Conservation (phyloP, 129 eudicot species). For the Rutidosis leptorrhynchoides region DNA sequence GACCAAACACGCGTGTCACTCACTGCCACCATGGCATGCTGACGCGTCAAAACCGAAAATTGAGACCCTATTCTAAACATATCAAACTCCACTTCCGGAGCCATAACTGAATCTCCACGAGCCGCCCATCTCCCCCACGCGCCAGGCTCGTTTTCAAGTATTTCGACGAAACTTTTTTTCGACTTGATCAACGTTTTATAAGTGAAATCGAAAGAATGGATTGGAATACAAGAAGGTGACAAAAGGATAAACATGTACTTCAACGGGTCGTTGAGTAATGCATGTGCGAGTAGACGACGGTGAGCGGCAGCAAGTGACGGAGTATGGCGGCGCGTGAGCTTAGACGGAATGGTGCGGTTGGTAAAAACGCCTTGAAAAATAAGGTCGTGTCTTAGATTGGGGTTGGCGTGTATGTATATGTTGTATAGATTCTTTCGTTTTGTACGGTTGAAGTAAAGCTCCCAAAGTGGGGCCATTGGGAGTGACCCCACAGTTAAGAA, state of each 20-base stretch:
- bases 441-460: slow-evolving; percentile 53
- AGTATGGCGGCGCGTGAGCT: slow-evolving; percentile 71
- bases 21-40: slow-evolving; percentile 58
- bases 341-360: slow-evolving; percentile 60
- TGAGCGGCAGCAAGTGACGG: slow-evolving; percentile 59
- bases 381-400: slow-evolving; percentile 37
- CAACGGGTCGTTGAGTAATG: slow-evolving; percentile 59
- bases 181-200: slow-evolving; percentile 41
- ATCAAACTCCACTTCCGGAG: slow-evolving; percentile 57
- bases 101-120: slow-evolving; percentile 78
- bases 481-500: slow-evolving; percentile 65
- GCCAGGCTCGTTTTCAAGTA: slow-evolving; percentile 46
- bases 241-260: slow-evolving; percentile 70
- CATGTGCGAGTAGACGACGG: slow-evolving; percentile 64
- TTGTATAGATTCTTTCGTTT: slow-evolving; percentile 43
- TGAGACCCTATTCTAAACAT: slow-evolving; percentile 83
- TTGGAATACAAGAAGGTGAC: slow-evolving; percentile 75
- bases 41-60: slow-evolving; percentile 66
- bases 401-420: slow-evolving; percentile 75
- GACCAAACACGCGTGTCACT: slow-evolving; percentile 67
- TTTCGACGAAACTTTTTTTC: slow-evolving; percentile 61
- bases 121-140: slow-evolving; percentile 73
- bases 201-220: slow-evolving; percentile 69
- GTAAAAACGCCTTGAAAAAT: slow-evolving; percentile 54
- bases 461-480: slow-evolving; percentile 73